Evolutionary conservation across 345 rosid genomes (phyloP), one percentile per base, ranked within the genome.

Genomic region (Cochlearia excelsa): DNA sequence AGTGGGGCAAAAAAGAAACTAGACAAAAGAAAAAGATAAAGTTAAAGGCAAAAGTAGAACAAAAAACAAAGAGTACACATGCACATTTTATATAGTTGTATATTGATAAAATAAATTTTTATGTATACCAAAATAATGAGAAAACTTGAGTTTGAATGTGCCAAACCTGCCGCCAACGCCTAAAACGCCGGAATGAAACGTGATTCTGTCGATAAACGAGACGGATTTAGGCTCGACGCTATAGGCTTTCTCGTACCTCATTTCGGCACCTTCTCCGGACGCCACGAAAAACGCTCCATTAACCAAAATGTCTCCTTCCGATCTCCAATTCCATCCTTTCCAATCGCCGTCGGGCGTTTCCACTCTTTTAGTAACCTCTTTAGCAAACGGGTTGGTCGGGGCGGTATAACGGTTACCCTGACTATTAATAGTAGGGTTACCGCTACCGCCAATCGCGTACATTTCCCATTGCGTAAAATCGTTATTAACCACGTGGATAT

Each of bases 391-490:
- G 67, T 93, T 58, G 3, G 77, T 26, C 28, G 99, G 99, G 26
- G 99, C 99, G 9, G 75, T 85, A 74, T 87, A 93, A 1, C 97
- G 90, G 60, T 93, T 93, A 44, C 97, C 97, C 61, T 93, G 97
- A 69, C 99, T 89, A 40, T 89, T 93, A 28, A 93, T 93, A 34
- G 99, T 93, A 0, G 99, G 97, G 66, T 74, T 89, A 9, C 91
- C 99, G 42, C 99, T 93, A 2, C 99, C 99, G 0, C 99, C 99
- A 45, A 93, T 93, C 0, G 97, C 99, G 31, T 93, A 93, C 99
- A 93, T 93, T 66, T 93, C 95, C 99, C 99, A 93, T 43, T 76
- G 80, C 0, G 99, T 88, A 63, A 83, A 93, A 58, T 88, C 99
- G 26, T 93, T 93, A 71, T 93, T 93, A 26, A 87, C 99, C 10